Base-by-base conservation (phyloP, 257 asterid genomes). In the Nicotiana sylvestris region DNA sequence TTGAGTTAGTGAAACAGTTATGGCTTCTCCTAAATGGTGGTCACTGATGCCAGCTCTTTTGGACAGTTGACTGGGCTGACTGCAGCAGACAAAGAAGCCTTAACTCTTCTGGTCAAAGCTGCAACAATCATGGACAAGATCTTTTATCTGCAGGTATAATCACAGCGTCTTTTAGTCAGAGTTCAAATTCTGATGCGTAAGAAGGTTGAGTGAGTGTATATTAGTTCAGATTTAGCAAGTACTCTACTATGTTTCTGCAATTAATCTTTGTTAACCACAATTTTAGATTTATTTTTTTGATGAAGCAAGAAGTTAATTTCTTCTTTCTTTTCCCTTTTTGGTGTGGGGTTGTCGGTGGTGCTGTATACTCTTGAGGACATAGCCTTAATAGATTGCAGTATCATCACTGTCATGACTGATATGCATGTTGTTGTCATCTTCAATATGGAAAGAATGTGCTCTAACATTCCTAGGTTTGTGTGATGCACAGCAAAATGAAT, bases 91-190 rank as follows among this genome's bases (percentile, higher is more conserved):
- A 92, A 86, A 85, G 95, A 93, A 86, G 93, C 92, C 79, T 88
- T 96, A 79, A 72, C 86, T 51, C 86, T 91, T 66, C 84, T 92
- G 64, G 85, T 96, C 77, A 90, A 88, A 85, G 99, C 98, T 86
- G 98, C 98, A 81, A 88, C 60, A 83, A 81, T 93, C 84, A 92
- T 96, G 93, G 97, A 96, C 80, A 87, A 89, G 39, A 96, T 96
- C 87, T 93, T 91, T 87, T 84, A 83, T 84, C 88, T 87, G 81
- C 99, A 96, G 99, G 99, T 95, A 86, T 67, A 77, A 60, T 80
- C 58, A 77, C 66, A 46, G 3, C 6, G 12, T 74, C 60, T 13
- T 13, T 46, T 49, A 74, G 8, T 74, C 8, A 46, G 61, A 49
- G 43, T 27, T 74, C 39, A 72, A 74, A 49, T 49, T 74, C 62